These are phyloP conservation scores for Fusarium sp. DNA, from an alignment of 2,329 filamentous ascomycete species.

Conservation along the genomic window DNA sequence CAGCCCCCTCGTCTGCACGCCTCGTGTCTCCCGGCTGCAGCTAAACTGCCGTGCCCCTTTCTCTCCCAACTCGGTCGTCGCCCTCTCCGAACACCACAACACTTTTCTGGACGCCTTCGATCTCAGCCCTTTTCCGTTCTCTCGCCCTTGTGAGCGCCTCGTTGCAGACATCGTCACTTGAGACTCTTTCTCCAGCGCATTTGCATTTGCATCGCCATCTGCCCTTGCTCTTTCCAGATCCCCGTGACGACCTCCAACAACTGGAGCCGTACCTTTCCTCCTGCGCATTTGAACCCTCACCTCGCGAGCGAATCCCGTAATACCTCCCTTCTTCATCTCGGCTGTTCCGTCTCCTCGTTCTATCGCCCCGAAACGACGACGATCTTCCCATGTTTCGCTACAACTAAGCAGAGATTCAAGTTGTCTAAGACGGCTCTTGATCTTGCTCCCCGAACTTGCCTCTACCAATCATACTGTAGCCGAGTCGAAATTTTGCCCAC, in stretches of 20 bases:
- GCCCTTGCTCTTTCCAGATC: conserved; percentile 41
- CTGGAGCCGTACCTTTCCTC: conserved; percentile 39
- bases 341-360: conserved; percentile 30
- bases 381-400: conserved; percentile 47
- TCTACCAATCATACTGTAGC: conserved; percentile 35
- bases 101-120: conserved; percentile 33
- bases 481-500: conserved; percentile 48
- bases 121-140: conserved; percentile 30
- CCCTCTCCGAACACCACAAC: conserved; percentile 36
- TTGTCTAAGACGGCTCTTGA: conserved; percentile 47
- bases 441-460: conserved; percentile 37
- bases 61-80: conserved; percentile 41
- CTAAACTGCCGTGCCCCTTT: conserved; percentile 46
- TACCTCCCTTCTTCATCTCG: conserved; percentile 36
- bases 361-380: conserved; percentile 33
- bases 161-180: conserved; percentile 44
- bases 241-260: conserved; percentile 40
- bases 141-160: conserved; percentile 43
- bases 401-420: conserved; percentile 45
- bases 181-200: conserved; percentile 39
- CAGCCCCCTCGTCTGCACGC: conserved; percentile 39
- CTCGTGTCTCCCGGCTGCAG: conserved; percentile 33
- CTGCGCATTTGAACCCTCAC: conserved; percentile 29
- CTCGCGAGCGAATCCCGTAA: conserved; percentile 42
- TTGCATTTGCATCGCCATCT: conserved; percentile 41